Evolutionary conservation across 1,284 basidiomycete species (phyloP).

Genomic region (Chalciporus piperatoides): DNA sequence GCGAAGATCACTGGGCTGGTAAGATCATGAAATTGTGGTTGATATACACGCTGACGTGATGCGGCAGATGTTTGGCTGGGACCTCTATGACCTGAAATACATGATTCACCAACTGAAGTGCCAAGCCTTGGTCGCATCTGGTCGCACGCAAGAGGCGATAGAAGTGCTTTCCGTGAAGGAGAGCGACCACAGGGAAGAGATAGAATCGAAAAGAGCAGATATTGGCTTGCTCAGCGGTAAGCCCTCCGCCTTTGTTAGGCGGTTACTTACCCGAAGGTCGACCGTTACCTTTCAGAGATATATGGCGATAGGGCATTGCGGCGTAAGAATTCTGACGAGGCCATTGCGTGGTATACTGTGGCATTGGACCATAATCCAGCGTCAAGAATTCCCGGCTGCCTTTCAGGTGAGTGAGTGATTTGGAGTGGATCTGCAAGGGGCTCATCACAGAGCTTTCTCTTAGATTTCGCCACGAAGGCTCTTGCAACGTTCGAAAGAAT

Average conservation of each 20-base stretch:
- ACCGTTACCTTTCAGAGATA: background rate
- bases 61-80: slow-evolving; percentile 11
- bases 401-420: background rate
- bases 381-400: background rate
- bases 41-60: background rate
- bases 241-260: background rate
- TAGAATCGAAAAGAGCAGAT: background rate
- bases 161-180: background rate
- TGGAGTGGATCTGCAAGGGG: background rate
- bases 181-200: background rate
- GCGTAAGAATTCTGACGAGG: background rate
- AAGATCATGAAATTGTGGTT: background rate
- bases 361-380: background rate
- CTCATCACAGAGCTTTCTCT: background rate
- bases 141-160: background rate
- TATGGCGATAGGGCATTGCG: background rate
- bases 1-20: background rate
- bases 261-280: background rate
- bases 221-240: slow-evolving; percentile 5
- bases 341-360: background rate
- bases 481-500: background rate
- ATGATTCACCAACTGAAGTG: slow-evolving; percentile 1
- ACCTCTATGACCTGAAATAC: background rate
- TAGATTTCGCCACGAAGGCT: background rate
- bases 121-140: background rate